Percentiles rank a stretch among this genome's conserved stretches.
Evolutionary conservation across 345 rosid species (phyloP).

Genomic region (Eucalyptus polyanthemos): DNA sequence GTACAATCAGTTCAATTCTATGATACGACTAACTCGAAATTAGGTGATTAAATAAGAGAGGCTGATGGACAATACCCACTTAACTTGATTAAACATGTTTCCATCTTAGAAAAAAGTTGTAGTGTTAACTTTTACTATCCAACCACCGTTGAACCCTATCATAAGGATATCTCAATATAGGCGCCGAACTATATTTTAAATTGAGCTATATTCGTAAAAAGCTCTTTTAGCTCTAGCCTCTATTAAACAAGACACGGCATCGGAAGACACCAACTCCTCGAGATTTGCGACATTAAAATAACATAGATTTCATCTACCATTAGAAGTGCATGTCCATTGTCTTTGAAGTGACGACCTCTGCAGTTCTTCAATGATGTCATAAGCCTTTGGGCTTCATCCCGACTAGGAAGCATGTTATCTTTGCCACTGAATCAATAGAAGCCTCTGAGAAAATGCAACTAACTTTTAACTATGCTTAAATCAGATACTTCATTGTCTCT

Average conservation of each 20-base stretch:
- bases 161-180: background rate
- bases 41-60: background rate
- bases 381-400: constrained; percentile 60
- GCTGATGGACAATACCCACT: background rate
- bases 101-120: background rate
- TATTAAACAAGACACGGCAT: too few species aligned
- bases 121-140: background rate
- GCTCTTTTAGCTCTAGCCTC: background rate
- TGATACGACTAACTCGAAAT: background rate
- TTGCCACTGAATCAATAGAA: constrained; percentile 39
- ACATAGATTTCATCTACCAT: constrained; percentile 27
- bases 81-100: background rate
- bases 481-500: background rate
- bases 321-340: constrained; percentile 72
- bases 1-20: background rate
- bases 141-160: background rate
- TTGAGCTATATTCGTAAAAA: background rate
- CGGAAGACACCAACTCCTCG: background rate
- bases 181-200: background rate
- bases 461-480: background rate
- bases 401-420: constrained; percentile 76
- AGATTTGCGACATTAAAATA: background rate
- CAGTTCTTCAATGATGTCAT: constrained; percentile 43
- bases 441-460: background rate
- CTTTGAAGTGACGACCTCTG: constrained; percentile 57